These are phyloP conservation scores for Wallacemonas sp. DNA, from an alignment of 208 protist species.

Conservation along the genomic window DNA sequence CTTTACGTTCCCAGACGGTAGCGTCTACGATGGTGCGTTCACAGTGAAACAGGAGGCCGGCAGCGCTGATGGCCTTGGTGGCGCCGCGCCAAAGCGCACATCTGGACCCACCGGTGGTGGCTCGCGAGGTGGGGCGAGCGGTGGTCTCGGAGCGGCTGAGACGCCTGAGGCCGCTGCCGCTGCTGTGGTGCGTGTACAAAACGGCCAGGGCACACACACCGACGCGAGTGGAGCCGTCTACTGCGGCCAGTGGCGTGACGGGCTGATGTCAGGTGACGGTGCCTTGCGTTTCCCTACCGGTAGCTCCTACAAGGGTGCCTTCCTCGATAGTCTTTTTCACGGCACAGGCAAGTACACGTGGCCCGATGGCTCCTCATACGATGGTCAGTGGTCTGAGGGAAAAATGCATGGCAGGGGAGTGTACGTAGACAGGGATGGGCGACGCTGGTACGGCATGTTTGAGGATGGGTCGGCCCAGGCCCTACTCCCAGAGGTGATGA, in stretches of 20 bases:
- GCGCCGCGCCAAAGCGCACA: not conserved
- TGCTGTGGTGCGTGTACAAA: not conserved
- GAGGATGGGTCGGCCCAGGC: slow-evolving; percentile 37
- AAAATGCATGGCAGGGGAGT: slow-evolving; percentile 86
- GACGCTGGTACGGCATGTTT: slow-evolving; percentile 82
- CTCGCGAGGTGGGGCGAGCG: not conserved
- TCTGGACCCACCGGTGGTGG: not conserved
- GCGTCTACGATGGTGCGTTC: slow-evolving; percentile 62
- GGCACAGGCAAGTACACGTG: slow-evolving; percentile 79
- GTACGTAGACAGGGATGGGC: slow-evolving; percentile 64
- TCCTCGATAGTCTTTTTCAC: slow-evolving; percentile 59
- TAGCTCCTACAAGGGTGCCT: slow-evolving; percentile 47
- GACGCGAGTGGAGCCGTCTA: slow-evolving; percentile 71
- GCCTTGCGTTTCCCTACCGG: slow-evolving; percentile 58
- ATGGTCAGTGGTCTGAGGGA: slow-evolving; percentile 77
- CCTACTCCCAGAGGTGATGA: slow-evolving; percentile 51
- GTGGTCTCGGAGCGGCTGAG: not conserved
- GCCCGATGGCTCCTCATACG: slow-evolving; percentile 86
- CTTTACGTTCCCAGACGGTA: slow-evolving; percentile 70
- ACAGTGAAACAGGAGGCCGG: slow-evolving; percentile 14
- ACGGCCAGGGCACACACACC: slow-evolving; percentile 34
- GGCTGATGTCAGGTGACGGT: slow-evolving; percentile 62
- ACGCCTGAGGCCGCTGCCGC: not conserved
- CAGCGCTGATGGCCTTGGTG: slow-evolving; percentile 9
- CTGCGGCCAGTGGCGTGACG: slow-evolving; percentile 82